Conservation (phyloP, 331 rosid species). For the Malus hybrid region DNA sequence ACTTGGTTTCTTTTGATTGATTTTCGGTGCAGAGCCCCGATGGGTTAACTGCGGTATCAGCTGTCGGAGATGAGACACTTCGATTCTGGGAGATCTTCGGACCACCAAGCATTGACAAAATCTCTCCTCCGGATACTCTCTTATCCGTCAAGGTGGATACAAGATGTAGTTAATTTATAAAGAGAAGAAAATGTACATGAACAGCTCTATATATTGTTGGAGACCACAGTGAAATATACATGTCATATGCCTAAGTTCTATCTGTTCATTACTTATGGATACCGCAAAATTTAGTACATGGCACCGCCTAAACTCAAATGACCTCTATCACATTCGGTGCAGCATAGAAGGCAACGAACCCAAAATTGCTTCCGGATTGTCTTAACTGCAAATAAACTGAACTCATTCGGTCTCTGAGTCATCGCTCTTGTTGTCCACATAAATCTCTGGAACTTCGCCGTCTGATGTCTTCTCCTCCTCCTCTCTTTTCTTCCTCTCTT, state of each 20-base stretch:
- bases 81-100: slow-evolving; percentile 71
- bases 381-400: background rate
- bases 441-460: slow-evolving; percentile 21
- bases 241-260: background rate
- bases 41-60: slow-evolving; percentile 66
- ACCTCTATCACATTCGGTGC: background rate
- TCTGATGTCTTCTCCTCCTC: slow-evolving; percentile 22
- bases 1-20: background rate
- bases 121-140: slow-evolving; percentile 35
- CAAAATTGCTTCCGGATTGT: background rate
- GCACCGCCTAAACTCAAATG: background rate
- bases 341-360: background rate
- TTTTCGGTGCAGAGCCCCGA: slow-evolving; percentile 61
- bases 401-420: slow-evolving; percentile 24
- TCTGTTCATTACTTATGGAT: background rate
- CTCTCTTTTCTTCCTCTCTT: slow-evolving; percentile 32
- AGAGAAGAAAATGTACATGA: background rate
- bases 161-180: background rate
- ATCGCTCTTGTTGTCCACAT: slow-evolving; percentile 31
- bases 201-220: background rate
- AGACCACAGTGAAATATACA: background rate
- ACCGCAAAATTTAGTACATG: background rate
- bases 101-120: slow-evolving; percentile 27
- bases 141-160: slow-evolving; percentile 33
- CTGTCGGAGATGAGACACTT: slow-evolving; percentile 68